These are phyloP conservation scores for Diaporthe australafricana DNA, from an alignment of 2,329 filamentous ascomycete species.

Conservation along the genomic window DNA sequence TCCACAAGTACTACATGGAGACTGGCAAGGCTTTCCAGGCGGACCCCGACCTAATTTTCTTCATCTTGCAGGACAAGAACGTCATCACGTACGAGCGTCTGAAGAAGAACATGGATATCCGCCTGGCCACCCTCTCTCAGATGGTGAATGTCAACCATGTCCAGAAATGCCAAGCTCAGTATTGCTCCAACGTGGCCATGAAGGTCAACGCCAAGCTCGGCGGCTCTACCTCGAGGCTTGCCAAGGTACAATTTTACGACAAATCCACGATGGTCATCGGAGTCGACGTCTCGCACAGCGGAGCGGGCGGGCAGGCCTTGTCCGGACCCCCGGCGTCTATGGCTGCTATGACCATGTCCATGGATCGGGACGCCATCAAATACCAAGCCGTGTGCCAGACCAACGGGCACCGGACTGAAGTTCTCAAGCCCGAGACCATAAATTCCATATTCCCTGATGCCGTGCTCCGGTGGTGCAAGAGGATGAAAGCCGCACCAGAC, in stretches of 20 bases:
- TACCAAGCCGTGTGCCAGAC: conserved; percentile 85
- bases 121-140: conserved; percentile 86
- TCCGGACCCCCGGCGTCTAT: conserved; percentile 68
- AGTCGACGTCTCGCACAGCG: conserved; percentile 88
- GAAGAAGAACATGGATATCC: conserved; percentile 90
- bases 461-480: conserved; percentile 71
- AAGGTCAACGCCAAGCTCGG: conserved; percentile 98
- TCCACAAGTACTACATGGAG: conserved; percentile 65
- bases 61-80: conserved; percentile 80
- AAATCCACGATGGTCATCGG: conserved; percentile 85
- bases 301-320: conserved; percentile 70
- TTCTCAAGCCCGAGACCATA: conserved; percentile 77
- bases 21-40: conserved; percentile 64
- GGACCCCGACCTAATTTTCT: conserved; percentile 81
- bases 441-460: conserved; percentile 74
- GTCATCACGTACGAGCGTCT: conserved; percentile 81
- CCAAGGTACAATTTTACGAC: conserved; percentile 55
- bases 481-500: conserved; percentile 68
- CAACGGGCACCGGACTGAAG: conserved; percentile 85
- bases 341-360: conserved; percentile 87
- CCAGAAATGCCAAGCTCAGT: conserved; percentile 78
- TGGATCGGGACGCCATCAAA: conserved; percentile 76
- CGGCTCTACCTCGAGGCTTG: conserved; percentile 73
- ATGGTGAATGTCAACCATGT: conserved; percentile 81
- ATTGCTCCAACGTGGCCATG: conserved; percentile 94